Base-by-base conservation (phyloP, 495 filamentous ascomycete genomes). In the Talaromyces adpressus region DNA sequence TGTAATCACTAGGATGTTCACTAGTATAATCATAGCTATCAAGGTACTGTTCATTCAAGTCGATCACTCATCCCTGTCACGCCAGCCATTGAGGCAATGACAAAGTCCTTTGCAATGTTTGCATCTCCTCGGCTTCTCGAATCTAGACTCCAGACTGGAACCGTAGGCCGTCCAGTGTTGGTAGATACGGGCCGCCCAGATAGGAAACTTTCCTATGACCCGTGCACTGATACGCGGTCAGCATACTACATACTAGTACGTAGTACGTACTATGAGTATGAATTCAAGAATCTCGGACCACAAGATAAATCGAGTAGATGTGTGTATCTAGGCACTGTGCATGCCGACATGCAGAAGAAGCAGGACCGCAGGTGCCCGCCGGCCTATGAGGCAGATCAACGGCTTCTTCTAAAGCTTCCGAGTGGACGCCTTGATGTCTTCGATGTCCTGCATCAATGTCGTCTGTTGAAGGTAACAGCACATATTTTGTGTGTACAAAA, bases 371-470 rank as follows among this genome's bases (percentile, higher is more conserved):
- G 16, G 18, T 49, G 16, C 45, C n/a, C n/a, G 45, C n/a, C 45
- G 18, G 9, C 51, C 51, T 54, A 54, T 54, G 20, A 53, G 23
- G 51, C 51, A 27, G 51, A 54, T 23, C 22, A 23, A 23, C 51
- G 25, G 51, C 51, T 54, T 22, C 5, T 5, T 54, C 23, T 14
- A 20, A 58, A 61, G 63, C 63, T 62, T 63, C 62, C 62, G 51
- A 54, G 51, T 54, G 51, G 51, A 54, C 22, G 51, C 51, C 51
- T 29, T n/a, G 25, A 6, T 54, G 51, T 54, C 12, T 29, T 27
- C 9, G 32, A 25, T 53, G 4, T 18, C 3, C 20, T 52, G 49
- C 51, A 54, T 14, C 18, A 54, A n/a, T 16, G 23, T 16, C 34
- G 41, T 41, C 53, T 56, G 25, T 61, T 59, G 30, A 11, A 9